These are phyloP conservation scores for Chenopodium formosanum DNA, from an alignment of 148 eudicot species.

Conservation along the genomic window DNA sequence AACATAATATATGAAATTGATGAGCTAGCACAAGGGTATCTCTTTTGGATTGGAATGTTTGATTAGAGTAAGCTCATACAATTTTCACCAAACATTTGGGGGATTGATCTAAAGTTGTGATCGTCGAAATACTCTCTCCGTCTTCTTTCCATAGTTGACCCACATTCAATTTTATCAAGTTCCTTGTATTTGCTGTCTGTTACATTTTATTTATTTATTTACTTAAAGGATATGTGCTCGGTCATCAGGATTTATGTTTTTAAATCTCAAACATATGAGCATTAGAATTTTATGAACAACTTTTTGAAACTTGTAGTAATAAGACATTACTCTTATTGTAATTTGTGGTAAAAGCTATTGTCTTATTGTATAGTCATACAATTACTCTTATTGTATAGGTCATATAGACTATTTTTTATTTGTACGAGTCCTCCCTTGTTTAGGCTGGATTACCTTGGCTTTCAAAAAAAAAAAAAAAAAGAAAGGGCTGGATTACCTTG, in stretches of 20 bases:
- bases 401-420: no score
- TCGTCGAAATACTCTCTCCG: background rate
- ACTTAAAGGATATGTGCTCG: background rate
- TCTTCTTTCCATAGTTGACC: background rate
- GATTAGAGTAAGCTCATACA: background rate
- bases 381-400: no score
- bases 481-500: background rate
- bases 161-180: background rate
- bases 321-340: no score
- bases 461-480: no score
- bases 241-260: background rate
- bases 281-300: background rate
- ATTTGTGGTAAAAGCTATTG: background rate
- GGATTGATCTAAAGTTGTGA: background rate
- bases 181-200: background rate
- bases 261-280: background rate
- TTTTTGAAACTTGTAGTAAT: background rate
- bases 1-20: background rate
- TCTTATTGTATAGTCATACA: no score
- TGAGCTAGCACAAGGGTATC: background rate
- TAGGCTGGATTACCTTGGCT: background rate
- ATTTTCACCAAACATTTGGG: background rate
- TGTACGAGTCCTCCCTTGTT: no score
- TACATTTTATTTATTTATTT: background rate
- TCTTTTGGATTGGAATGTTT: background rate